phyloP scores from a whole-genome alignment of 352 stramenopile species.

The Elongisporangium prolatum region DNA sequence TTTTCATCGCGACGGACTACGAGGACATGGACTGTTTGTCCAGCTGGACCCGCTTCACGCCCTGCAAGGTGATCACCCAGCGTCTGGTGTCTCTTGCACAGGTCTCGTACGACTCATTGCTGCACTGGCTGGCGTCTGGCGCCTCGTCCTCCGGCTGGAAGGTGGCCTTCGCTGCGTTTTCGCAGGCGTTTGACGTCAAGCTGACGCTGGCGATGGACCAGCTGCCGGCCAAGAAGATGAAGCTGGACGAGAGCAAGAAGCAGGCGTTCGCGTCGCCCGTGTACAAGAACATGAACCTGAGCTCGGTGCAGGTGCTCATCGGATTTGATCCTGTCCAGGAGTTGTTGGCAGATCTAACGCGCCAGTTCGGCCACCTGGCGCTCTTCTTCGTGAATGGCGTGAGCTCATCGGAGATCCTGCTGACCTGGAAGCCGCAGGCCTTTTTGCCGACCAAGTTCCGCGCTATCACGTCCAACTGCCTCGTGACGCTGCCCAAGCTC shows the following conservation, averaged over 20 bases:
- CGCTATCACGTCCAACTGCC: conserved; percentile 60
- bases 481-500: conserved; percentile 45
- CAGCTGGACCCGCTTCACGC: conserved; percentile 71
- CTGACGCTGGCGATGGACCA: conserved; percentile 45
- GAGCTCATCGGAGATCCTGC: conserved; percentile 52
- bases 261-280: conserved; percentile 62
- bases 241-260: conserved; percentile 51
- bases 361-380: conserved; percentile 56
- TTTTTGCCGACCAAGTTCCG: conserved; percentile 81
- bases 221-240: conserved; percentile 62
- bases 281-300: conserved; percentile 87
- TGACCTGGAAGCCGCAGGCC: conserved; percentile 77
- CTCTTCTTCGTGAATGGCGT: conserved; percentile 80
- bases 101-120: conserved; percentile 44
- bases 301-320: conserved; percentile 53
- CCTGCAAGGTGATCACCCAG: conserved; percentile 59
- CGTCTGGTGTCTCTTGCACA: conserved; percentile 59
- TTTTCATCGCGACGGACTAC: conserved; percentile 80
- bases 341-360: conserved; percentile 51
- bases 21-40: conserved; percentile 76
- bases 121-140: conserved; percentile 54
- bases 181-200: conserved; percentile 58
- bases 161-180: conserved; percentile 45
- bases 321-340: conserved; percentile 75
- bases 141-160: conserved; percentile 61